A percentile compares a stretch with the other conserved stretches of the same genome.
phyloP scores from a whole-genome alignment of 2,329 filamentous ascomycete species.

The Cordyceps militaris region DNA sequence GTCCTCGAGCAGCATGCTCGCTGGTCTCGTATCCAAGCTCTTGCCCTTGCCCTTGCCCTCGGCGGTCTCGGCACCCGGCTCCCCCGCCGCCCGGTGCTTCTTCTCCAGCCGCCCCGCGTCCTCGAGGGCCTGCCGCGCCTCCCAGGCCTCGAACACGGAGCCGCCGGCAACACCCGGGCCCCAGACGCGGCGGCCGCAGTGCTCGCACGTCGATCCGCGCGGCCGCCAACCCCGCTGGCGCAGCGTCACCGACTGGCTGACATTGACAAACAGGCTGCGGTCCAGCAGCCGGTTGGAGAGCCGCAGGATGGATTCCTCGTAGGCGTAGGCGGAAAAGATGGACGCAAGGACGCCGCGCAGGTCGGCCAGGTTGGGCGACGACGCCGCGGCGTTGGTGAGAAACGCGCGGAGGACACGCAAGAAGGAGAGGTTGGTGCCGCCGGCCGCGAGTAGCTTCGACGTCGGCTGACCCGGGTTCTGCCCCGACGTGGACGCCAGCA shows the following conservation, averaged over 20 bases:
- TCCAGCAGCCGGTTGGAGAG: constrained; percentile 84
- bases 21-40: constrained; percentile 31
- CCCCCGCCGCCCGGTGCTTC: constrained; percentile 26
- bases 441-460: constrained; percentile 29
- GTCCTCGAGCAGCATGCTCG: constrained; percentile 31
- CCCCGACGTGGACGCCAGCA: constrained; percentile 67
- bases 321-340: constrained; percentile 92
- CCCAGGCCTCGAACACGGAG: constrained; percentile 76
- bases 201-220: constrained; percentile 78
- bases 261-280: constrained; percentile 78
- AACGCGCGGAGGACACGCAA: constrained; percentile 85
- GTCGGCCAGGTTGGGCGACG: constrained; percentile 80
- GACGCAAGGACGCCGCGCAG: constrained; percentile 77
- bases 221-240: constrained; percentile 86
- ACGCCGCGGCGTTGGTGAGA: constrained; percentile 70
- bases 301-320: constrained; percentile 81
- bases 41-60: constrained; percentile 39
- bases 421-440: constrained; percentile 64
- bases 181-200: constrained; percentile 77
- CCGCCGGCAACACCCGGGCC: constrained; percentile 70
- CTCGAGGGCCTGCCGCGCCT: constrained; percentile 49
- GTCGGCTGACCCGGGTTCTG: constrained; percentile 28
- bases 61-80: background rate
- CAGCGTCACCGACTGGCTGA: constrained; percentile 65
- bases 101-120: constrained; percentile 37